Base-by-base conservation (phyloP, 306 rosid species). In the Quercus agrifolia region DNA sequence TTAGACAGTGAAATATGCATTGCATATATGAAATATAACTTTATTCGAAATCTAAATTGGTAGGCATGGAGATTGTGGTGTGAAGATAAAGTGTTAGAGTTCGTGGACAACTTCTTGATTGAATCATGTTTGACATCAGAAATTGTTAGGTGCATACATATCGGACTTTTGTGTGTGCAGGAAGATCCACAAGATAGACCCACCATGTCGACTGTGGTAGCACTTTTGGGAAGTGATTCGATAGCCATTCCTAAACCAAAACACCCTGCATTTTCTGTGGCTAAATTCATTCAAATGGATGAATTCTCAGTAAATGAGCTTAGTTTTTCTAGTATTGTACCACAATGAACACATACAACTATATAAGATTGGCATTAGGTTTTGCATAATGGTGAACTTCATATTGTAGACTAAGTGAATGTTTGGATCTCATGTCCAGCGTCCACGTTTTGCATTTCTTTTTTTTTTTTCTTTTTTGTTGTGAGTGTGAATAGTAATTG, bases 91-190 rank as follows among this genome's bases (percentile, higher is more conserved):
- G 17, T 74, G 33, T 41, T 75, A 75, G 86, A 89, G 62, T 52
- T 91, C 18, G 46, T 89, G 56, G 95, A 89, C 72, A 85, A 85
- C 57, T 35, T 30, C 30, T 51, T 91, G 19, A 80, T 63, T 74
- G 63, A 82, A 23, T 19, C 83, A 7, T 46, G 71, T 61, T 69
- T 5, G 5, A 30, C 0, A 5, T 80, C 4, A 41, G 89, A 91
- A 71, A 78, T 83, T 19, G 23, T 76, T 27, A 85, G 52, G 41
- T 84, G 91, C 71, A 77, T 87, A 72, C 88, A 87, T 6, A 82
- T 91, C 41, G 92, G 89, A 56, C 85, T 91, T 58, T 75, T 90
- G 46, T 90, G 94, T 67, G 92, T 88, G 10, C 89, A 90, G 13
- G 86, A 88, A 74, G 90, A 90, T 49, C 89, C 87, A 58, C 67